A percentile compares a stretch with the other conserved stretches of the same genome.
These are phyloP conservation scores for Phytophthora sp. DNA, from an alignment of 352 stramenopile species.

Conservation along the genomic window DNA sequence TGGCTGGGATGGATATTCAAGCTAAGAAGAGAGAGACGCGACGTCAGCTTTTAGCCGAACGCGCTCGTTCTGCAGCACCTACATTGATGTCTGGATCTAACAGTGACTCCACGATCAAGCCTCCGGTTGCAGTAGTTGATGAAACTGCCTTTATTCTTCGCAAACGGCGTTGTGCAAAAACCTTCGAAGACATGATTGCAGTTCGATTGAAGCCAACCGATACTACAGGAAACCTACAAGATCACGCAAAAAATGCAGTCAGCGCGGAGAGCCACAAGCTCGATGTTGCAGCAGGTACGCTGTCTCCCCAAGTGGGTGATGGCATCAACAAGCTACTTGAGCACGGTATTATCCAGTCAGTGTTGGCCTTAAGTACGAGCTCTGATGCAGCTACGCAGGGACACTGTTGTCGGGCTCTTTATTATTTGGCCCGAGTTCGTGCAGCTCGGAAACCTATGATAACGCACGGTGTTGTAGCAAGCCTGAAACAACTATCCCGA, in stretches of 20 bases:
- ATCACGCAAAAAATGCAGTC: not conserved
- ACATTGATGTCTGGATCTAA: conserved; percentile 9
- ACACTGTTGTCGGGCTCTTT: conserved; percentile 76
- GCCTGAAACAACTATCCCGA: conserved; percentile 56
- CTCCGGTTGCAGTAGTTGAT: conserved; percentile 13
- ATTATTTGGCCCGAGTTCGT: conserved; percentile 54
- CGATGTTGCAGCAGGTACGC: not conserved
- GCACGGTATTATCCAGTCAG: conserved; percentile 71
- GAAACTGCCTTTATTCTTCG: conserved; percentile 45
- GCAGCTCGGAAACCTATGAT: conserved; percentile 65
- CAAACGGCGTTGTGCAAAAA: conserved; percentile 75
- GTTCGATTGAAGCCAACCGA: conserved; percentile 34
- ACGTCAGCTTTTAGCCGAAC: conserved; percentile 24
- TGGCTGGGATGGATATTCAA: conserved; percentile 13
- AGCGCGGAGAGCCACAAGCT: too few relatives aligned
- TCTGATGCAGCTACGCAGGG: conserved; percentile 53
- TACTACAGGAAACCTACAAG: not conserved
- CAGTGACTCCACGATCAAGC: conserved; percentile 14
- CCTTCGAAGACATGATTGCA: conserved; percentile 80
- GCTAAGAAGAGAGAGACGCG: conserved; percentile 27
- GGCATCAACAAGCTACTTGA: conserved; percentile 53
- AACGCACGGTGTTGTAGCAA: conserved; percentile 46
- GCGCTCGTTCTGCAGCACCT: conserved; percentile 22
- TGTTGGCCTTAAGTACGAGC: conserved; percentile 53
- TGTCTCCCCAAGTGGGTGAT: conserved; percentile 8